A percentile compares a stretch with the other conserved stretches of the same genome.
Evolutionary conservation across 768 basidiomycete genomes (phyloP).

Genomic region (Neoboletus brunneissimus): DNA sequence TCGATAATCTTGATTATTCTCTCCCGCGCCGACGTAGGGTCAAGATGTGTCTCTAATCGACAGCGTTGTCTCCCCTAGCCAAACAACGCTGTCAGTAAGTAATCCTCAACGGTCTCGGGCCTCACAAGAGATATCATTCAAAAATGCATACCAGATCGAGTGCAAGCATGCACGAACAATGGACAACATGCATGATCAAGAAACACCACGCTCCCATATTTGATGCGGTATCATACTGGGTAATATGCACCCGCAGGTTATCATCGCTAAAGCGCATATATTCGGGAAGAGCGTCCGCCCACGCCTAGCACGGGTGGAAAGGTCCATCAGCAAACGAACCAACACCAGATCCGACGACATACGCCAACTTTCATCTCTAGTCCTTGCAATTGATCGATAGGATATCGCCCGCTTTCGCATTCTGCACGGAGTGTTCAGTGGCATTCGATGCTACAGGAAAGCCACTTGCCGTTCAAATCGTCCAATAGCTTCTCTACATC

Average conservation of each 20-base stretch:
- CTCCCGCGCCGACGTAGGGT: conserved; percentile 36
- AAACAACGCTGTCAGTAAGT: background rate
- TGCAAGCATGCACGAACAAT: conserved; percentile 65
- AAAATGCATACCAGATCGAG: conserved; percentile 54
- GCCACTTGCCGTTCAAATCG: conserved; percentile 45
- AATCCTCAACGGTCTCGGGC: background rate
- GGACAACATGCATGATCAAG: conserved; percentile 68
- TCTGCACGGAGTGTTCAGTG: conserved; percentile 30
- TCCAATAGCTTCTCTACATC: conserved; percentile 58
- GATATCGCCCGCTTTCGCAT: conserved; percentile 25
- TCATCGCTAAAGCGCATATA: conserved; percentile 70
- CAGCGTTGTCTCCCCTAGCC: conserved; percentile 34
- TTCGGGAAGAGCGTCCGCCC: conserved; percentile 66
- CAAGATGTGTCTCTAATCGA: conserved; percentile 23
- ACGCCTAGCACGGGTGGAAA: conserved; percentile 42
- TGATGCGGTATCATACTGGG: conserved; percentile 77
- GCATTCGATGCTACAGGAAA: background rate
- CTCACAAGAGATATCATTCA: background rate
- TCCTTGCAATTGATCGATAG: conserved; percentile 39
- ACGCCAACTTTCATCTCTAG: conserved; percentile 44
- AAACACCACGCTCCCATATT: conserved; percentile 82
- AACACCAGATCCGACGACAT: conserved; percentile 2
- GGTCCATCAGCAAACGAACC: conserved; percentile 3
- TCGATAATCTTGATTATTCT: conserved; percentile 40
- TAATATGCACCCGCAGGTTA: conserved; percentile 63